A percentile compares a stretch with the other conserved stretches of the same genome.
phyloP scores from a whole-genome alignment of 2,329 filamentous ascomycete genomes.

The Bretziella fagacearum region DNA sequence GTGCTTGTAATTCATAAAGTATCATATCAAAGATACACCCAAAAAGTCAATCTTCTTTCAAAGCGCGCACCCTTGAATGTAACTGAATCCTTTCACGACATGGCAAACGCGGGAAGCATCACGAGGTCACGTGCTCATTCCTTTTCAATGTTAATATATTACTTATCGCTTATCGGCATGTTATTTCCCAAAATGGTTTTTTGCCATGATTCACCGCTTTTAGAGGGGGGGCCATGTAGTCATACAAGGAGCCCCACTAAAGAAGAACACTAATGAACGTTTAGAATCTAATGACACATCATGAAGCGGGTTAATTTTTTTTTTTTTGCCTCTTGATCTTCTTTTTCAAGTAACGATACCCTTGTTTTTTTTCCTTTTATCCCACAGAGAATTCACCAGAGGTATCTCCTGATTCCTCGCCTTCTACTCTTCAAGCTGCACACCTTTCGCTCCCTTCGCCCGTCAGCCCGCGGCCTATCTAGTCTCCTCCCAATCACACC shows the following conservation, averaged over 20 bases:
- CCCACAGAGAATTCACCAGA: background rate
- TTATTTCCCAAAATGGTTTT: background rate
- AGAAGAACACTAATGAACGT: background rate
- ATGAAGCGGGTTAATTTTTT: conserved; percentile 1
- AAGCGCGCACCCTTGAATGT: too few species aligned
- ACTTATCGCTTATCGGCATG: background rate
- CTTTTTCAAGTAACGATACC: too few species aligned
- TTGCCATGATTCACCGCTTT: conserved; percentile 12
- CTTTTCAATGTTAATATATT: background rate
- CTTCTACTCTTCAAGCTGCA: conserved; percentile 25
- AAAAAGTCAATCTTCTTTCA: too few species aligned
- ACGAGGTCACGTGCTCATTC: conserved; percentile 7
- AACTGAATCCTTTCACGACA: too few species aligned
- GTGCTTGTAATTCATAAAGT: too few species aligned
- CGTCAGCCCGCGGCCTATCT: conserved; percentile 22
- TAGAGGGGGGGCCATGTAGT: conserved; percentile 10
- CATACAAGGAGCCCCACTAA: conserved; percentile 6
- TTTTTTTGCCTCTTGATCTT: background rate
- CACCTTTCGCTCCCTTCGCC: conserved; percentile 25
- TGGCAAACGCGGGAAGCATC: background rate
- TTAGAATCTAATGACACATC: conserved; percentile 7
- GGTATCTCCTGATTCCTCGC: conserved; percentile 24
- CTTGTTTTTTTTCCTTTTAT: background rate
- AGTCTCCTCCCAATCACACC: conserved; percentile 21
- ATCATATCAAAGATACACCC: too few species aligned